Evolutionary conservation across 1,284 basidiomycete genomes (phyloP).

Genomic region (Fomitopsis schrenkii): DNA sequence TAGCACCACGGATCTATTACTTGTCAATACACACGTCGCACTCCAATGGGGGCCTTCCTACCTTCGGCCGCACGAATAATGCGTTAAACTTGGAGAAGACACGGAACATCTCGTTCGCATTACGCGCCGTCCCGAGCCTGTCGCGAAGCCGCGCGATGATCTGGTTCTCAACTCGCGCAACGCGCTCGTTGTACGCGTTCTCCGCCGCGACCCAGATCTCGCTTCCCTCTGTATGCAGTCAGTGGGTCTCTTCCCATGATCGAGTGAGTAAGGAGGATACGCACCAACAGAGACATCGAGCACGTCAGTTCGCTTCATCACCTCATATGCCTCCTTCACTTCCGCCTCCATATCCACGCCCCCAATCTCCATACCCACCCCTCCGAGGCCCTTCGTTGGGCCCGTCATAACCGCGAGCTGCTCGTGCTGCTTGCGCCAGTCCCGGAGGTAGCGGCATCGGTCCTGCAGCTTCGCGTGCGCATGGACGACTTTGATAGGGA

Average conservation of each 20-base stretch:
- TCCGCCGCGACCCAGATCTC: constrained; percentile 98
- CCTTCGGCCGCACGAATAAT: constrained; percentile 97
- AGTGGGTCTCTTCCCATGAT: neutral
- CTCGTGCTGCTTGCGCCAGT: constrained; percentile 97
- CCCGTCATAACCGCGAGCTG: constrained; percentile 97
- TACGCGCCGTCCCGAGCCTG: constrained; percentile 91
- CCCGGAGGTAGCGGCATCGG: constrained; percentile 81
- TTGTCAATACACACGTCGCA: no score
- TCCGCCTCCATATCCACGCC: constrained; percentile 98
- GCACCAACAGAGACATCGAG: constrained; percentile 86
- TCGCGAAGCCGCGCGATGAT: constrained; percentile 94
- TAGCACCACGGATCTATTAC: constrained; percentile 85
- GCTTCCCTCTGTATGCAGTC: constrained; percentile 73
- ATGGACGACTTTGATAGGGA: constrained; percentile 93
- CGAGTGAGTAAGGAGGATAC: constrained; percentile 20
- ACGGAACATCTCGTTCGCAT: constrained; percentile 99
- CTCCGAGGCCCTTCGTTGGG: constrained; percentile 83
- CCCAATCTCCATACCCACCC: constrained; percentile 68
- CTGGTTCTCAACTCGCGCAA: constrained; percentile 96
- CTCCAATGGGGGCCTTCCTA: constrained; percentile 26
- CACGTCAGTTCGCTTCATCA: constrained; percentile 94
- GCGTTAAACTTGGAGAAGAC: constrained; percentile 99
- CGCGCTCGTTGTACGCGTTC: constrained; percentile 96
- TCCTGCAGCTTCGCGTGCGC: constrained; percentile 93
- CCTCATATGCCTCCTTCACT: constrained; percentile 92